Conservation (phyloP, 2,329 filamentous ascomycete genomes). For the Fusarium virguliforme region DNA sequence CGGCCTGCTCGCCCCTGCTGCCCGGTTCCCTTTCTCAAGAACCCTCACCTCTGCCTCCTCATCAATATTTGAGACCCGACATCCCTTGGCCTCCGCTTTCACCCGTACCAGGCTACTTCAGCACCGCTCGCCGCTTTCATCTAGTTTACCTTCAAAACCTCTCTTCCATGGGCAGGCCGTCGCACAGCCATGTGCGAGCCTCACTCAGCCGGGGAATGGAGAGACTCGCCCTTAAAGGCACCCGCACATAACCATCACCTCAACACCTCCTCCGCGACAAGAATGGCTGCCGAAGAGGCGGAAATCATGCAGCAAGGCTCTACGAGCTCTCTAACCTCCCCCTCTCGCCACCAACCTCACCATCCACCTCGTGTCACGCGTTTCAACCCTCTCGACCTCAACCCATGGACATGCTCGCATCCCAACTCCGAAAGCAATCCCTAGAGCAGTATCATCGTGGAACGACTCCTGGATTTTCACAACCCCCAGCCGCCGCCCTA, state of each 20-base stretch:
- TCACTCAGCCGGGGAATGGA: constrained; percentile 42
- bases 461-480: background rate
- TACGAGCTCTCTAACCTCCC: constrained; percentile 21
- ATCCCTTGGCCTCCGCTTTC: background rate
- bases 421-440: constrained; percentile 45
- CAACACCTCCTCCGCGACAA: constrained; percentile 9
- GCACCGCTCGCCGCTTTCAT: background rate
- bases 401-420: constrained; percentile 45
- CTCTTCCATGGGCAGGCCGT: constrained; percentile 44
- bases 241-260: constrained; percentile 20
- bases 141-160: background rate
- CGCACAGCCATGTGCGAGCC: constrained; percentile 47
- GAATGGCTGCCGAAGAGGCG: constrained; percentile 22
- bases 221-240: constrained; percentile 37
- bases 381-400: constrained; percentile 28
- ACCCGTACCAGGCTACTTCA: constrained; percentile 1
- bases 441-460: constrained; percentile 31
- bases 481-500: constrained; percentile 21
- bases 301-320: constrained; percentile 6
- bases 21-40: constrained; percentile 26
- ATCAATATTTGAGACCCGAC: constrained; percentile 10
- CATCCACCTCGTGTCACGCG: constrained; percentile 16
- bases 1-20: constrained; percentile 44
- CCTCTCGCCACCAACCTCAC: constrained; percentile 44
- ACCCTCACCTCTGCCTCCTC: constrained; percentile 18